A percentile compares a stretch with the other conserved stretches of the same genome.
phyloP scores from a whole-genome alignment of 331 rosid genomes.

The Cydonia oblonga region DNA sequence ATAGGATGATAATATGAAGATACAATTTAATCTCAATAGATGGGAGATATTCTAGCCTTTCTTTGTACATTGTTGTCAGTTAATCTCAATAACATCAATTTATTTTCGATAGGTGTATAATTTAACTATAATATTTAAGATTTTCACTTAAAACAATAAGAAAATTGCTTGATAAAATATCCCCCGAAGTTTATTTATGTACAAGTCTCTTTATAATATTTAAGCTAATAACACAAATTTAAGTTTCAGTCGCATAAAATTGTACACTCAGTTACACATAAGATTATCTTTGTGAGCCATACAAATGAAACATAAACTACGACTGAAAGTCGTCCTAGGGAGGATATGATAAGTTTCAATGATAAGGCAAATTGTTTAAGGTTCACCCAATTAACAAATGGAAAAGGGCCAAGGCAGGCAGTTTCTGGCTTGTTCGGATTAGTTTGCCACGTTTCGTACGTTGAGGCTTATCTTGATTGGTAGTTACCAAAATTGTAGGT shows the following conservation, averaged over 20 bases:
- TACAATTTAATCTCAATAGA: too few species aligned
- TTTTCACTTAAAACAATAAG: neutral
- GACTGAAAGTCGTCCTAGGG: too few species aligned
- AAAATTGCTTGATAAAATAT: neutral
- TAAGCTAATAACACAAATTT: neutral
- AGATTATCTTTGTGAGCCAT: too few species aligned
- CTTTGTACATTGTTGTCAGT: neutral
- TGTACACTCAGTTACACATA: neutral
- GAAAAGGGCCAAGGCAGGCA: neutral
- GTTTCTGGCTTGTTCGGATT: constrained; percentile 1
- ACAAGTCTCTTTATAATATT: neutral
- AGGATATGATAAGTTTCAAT: neutral
- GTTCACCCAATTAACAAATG: neutral
- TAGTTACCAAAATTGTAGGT: neutral
- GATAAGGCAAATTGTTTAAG: neutral
- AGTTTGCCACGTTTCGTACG: constrained; percentile 16
- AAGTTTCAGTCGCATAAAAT: too few species aligned
- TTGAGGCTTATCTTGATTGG: constrained; percentile 3
- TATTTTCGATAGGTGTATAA: neutral
- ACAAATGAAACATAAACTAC: too few species aligned
- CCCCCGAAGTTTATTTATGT: neutral
- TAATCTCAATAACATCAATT: neutral
- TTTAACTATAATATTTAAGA: too few species aligned
- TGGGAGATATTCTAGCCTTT: too few species aligned
- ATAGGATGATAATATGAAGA: neutral